These are phyloP conservation scores for Calonectria crousiana DNA, from an alignment of 2,329 filamentous ascomycete species.

Conservation along the genomic window DNA sequence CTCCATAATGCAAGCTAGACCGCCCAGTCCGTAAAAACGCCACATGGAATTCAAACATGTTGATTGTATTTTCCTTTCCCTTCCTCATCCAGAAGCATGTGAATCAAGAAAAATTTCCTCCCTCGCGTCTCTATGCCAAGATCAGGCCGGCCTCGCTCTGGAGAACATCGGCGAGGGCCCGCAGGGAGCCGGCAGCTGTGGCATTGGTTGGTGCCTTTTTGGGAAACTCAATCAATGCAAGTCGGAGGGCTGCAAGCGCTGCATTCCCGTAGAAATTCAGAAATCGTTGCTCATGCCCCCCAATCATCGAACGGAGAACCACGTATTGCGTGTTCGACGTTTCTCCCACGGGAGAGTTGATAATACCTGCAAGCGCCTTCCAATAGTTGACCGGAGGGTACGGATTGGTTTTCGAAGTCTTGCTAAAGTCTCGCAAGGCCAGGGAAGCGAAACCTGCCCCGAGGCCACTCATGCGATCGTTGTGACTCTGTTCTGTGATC, in stretches of 20 bases:
- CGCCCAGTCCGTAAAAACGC: conserved; percentile 33
- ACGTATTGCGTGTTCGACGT: conserved; percentile 80
- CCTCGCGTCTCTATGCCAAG: conserved; percentile 50
- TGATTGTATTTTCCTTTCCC: conserved; percentile 6
- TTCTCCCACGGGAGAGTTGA: conserved; percentile 77
- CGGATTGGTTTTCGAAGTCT: conserved; percentile 75
- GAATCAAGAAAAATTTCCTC: neutral
- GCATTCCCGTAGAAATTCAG: conserved; percentile 84
- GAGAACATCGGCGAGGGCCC: conserved; percentile 67
- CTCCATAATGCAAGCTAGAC: conserved; percentile 10
- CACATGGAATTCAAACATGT: conserved; percentile 26
- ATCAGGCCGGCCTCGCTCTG: conserved; percentile 62
- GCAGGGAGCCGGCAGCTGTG: conserved; percentile 63
- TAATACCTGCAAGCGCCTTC: conserved; percentile 79
- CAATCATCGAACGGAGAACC: conserved; percentile 78
- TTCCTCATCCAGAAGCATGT: neutral
- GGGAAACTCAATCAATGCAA: conserved; percentile 82
- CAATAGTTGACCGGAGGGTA: conserved; percentile 87
- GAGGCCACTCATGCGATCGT: conserved; percentile 85
- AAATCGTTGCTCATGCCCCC: conserved; percentile 80
- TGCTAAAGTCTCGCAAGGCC: conserved; percentile 84
- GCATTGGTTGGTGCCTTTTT: conserved; percentile 61
- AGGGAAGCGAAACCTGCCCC: conserved; percentile 88
- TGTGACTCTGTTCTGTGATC: conserved; percentile 78
- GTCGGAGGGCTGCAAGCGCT: conserved; percentile 76